Percentiles rank a stretch among this genome's conserved stretches.
Evolutionary conservation across 352 stramenopile species (phyloP).

Genomic region (Phytophthora pisi): DNA sequence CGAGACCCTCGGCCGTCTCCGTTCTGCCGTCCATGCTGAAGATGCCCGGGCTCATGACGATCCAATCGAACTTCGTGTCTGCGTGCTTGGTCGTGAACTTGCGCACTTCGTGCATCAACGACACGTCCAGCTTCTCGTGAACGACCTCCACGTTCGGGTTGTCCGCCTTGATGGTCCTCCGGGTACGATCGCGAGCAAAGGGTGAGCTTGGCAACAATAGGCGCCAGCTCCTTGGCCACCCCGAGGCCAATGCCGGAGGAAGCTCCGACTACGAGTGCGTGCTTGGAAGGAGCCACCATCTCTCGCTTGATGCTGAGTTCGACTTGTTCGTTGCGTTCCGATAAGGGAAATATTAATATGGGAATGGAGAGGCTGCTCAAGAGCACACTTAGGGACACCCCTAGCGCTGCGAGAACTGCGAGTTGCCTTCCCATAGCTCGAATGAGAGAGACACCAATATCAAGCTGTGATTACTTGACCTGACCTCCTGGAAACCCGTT

Average conservation of each 20-base stretch:
- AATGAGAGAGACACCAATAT: background rate
- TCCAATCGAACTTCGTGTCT: slow-evolving; percentile 27
- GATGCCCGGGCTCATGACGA: slow-evolving; percentile 30
- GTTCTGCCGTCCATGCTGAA: slow-evolving; percentile 17
- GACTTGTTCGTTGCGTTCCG: slow-evolving; percentile 12
- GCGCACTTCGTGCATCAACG: slow-evolving; percentile 20
- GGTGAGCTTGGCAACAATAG: slow-evolving; percentile 28
- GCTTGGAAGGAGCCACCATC: slow-evolving; percentile 26
- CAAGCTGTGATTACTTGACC: background rate
- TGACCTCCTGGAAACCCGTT: background rate
- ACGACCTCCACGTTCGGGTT: slow-evolving; percentile 24
- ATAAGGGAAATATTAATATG: slow-evolving; percentile 2
- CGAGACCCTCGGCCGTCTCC: slow-evolving; percentile 29
- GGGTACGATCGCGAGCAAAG: slow-evolving; percentile 25
- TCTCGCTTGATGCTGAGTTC: slow-evolving; percentile 21
- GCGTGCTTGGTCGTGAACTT: slow-evolving; percentile 18
- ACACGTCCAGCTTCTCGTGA: slow-evolving; percentile 25
- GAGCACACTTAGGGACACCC: background rate
- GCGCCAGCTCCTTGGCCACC: slow-evolving; percentile 23
- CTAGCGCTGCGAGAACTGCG: too few species aligned
- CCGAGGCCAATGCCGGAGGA: slow-evolving; percentile 29
- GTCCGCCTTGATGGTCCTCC: slow-evolving; percentile 8
- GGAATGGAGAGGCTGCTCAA: slow-evolving; percentile 4
- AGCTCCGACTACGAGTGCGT: slow-evolving; percentile 32
- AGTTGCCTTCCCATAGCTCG: background rate